Base-by-base conservation (phyloP, 2,329 filamentous ascomycete species). In the Fusarium miscanthi region DNA sequence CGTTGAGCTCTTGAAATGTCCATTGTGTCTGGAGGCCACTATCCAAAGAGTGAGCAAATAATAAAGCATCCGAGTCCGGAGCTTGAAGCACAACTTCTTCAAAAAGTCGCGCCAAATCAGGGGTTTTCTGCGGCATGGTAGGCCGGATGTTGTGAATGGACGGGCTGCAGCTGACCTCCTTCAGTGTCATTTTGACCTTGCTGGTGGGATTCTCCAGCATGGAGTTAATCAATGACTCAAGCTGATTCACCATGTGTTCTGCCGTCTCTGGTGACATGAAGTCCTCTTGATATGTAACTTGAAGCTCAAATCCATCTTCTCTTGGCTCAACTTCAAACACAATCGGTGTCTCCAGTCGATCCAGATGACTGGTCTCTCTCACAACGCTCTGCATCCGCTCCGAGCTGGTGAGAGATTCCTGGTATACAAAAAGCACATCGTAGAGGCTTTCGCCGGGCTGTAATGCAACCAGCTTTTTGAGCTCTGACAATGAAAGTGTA, bases 391-490 rank as follows among this genome's bases (percentile, higher is more conserved):
- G 70, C 23, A 45, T 57, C 56, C 31, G 70, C 76, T 74, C 75
- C 82, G 77, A 84, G 81, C 77, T 78, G 6, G 74, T 71, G 3
- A 92, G 83, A 1, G 91, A 92, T 77, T 97, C 92, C 75, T 98
- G 95, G 85, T 95, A 98, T 1, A 95, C 91, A 75, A 97, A 91
- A 1, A 97, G 83, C 2, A 91, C 87, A 73, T 97, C 93, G 74
- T 95, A 97, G 1, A 97, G 81, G 3, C 82, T 81, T 42, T 89
- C 85, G 2, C 86, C 84, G 2, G 89, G 84, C 33, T 85, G 82
- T 2, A 92, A 67, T 0, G 86, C 87, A 6, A 87, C 88, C 3
- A 87, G 81, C 72, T 87, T 89, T 76, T 90, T 91, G 72, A 97
- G 93, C 4, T 94, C 89, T 2, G 88, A 83, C 5, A 97, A 84